Conservation (phyloP, 169 alveolate species). For the Cryptosporidium parvum region DNA sequence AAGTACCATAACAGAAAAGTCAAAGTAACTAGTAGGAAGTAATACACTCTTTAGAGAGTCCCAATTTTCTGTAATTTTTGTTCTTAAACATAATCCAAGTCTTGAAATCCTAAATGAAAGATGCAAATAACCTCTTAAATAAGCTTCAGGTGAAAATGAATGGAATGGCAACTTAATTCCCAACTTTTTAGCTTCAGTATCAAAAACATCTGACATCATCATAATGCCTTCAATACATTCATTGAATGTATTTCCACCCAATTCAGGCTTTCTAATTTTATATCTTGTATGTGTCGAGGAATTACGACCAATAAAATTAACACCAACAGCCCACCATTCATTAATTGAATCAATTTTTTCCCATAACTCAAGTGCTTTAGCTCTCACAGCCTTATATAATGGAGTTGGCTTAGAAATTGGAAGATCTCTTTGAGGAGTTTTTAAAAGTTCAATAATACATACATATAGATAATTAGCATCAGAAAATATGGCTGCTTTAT, state of each 20-base stretch:
- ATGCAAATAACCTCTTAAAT: constrained; percentile 57
- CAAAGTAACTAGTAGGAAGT: constrained; percentile 38
- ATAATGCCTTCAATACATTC: constrained; percentile 66
- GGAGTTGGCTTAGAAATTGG: constrained; percentile 56
- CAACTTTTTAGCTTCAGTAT: constrained; percentile 26
- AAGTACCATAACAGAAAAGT: constrained; percentile 30
- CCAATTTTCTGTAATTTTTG: constrained; percentile 40
- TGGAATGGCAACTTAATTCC: constrained; percentile 31
- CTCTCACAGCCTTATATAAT: constrained; percentile 26
- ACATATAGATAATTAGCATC: constrained; percentile 44
- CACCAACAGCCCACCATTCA: constrained; percentile 69
- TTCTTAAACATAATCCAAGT: constrained; percentile 64
- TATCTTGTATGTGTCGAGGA: constrained; percentile 28
- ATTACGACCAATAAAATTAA: constrained; percentile 41
- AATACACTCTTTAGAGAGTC: neutral
- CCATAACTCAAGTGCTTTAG: constrained; percentile 30
- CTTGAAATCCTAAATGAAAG: constrained; percentile 55
- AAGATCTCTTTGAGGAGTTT: constrained; percentile 53
- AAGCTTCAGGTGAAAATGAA: constrained; percentile 69
- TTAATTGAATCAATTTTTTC: constrained; percentile 32
- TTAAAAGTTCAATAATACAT: constrained; percentile 36
- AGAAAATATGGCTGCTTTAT: constrained; percentile 54
- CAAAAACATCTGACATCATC: constrained; percentile 53
- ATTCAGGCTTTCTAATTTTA: constrained; percentile 42
- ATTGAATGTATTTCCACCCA: constrained; percentile 57